Conservation (phyloP, 2,329 filamentous ascomycete species). For the Conoideocrella luteorostrata region DNA sequence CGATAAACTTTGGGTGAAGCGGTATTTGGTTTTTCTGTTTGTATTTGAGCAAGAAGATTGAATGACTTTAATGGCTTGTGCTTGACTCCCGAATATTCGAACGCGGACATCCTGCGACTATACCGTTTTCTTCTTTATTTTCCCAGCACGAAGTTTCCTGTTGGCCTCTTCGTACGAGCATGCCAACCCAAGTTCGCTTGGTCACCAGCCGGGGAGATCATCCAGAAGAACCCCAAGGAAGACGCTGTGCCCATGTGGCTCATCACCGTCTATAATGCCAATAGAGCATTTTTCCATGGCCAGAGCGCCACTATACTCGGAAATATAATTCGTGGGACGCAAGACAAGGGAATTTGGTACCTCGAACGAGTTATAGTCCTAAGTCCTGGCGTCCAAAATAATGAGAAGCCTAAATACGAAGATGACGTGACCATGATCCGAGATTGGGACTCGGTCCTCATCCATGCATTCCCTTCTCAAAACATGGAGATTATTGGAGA, state of each 20-base stretch:
- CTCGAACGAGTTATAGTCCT: background rate
- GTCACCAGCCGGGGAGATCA: background rate
- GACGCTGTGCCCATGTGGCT: background rate
- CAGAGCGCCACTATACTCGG: background rate
- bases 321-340: background rate
- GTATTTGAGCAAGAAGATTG: too few relatives aligned
- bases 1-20: too few relatives aligned
- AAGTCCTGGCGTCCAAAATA: background rate
- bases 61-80: too few relatives aligned
- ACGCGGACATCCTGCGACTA: background rate
- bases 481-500: background rate
- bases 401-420: background rate
- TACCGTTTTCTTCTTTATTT: background rate
- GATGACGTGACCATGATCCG: background rate
- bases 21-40: too few relatives aligned
- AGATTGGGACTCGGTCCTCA: background rate
- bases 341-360: background rate
- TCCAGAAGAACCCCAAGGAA: background rate
- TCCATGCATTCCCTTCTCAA: background rate
- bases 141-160: background rate
- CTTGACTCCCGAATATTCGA: background rate
- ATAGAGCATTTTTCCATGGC: background rate
- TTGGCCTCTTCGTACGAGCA: background rate
- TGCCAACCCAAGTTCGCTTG: background rate
- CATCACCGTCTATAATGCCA: background rate